Evolutionary conservation across 345 rosid species (phyloP), one percentile per base, ranked within the genome.

Genomic region (Diplotaxis tenuifolia): DNA sequence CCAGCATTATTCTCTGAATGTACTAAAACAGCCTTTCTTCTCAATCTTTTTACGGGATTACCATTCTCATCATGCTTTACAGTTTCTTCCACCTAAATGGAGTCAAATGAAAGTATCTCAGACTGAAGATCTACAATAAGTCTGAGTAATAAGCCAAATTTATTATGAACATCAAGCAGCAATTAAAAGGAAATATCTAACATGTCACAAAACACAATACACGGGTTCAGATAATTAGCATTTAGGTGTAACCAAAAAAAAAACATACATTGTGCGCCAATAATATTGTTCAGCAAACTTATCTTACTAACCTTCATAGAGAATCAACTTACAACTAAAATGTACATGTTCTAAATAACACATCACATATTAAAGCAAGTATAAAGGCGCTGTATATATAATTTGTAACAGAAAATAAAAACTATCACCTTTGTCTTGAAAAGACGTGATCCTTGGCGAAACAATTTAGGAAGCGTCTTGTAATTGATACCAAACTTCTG

Each of bases 371-470:
- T 25, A 49, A 38, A 62, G 31, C 61, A 70, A 62, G 12, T 10
- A 59, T 58, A 10, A 65, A 42, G n/a, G 50, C 8, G 50, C 16
- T n/a, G 18, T 45, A 45, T 45, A 45, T 45, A 45, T n/a, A 14
- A 45, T 45, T 45, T n/a, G 8, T n/a, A 45, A n/a, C 19, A 45
- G 23, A 65, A 28, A 15, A 28, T 65, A 61, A 40, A 38, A 52
- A 67, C 18, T 55, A 59, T 69, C 49, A 94, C 98, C 98, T 94
- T 76, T 6, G 62, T 83, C 87, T 76, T 89, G 80, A 85, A 80
- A 70, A 85, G 66, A 75, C 95, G 87, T 15, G 97, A 88, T 67
- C 98, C 98, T 79, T 87, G 96, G 68, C 97, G 97, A 76, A 88
- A 88, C 79, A 91, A 76, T 61, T 78, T 83, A 75, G 84, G 90